A percentile compares a stretch with the other conserved stretches of the same genome.
Evolutionary conservation across 805 yeast species (phyloP).

Genomic region (Metschnikowia drakensbergensis): DNA sequence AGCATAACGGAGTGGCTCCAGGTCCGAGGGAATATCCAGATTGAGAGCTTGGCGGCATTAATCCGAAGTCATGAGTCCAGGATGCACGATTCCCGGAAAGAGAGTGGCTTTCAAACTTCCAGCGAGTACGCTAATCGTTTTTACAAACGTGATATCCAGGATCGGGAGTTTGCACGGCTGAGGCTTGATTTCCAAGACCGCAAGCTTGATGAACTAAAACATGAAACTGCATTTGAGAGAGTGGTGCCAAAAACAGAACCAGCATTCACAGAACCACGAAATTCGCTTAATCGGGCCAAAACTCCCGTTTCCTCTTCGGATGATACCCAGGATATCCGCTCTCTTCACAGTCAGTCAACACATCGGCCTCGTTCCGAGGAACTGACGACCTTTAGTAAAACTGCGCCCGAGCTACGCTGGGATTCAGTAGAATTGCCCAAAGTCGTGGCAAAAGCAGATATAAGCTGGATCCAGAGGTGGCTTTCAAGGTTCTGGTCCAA

Average conservation of each 20-base stretch:
- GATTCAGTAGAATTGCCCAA: neutral
- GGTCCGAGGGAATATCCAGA: neutral
- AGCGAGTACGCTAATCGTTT: neutral
- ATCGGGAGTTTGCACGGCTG: neutral
- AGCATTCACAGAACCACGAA: neutral
- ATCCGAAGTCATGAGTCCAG: neutral
- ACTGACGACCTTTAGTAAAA: neutral
- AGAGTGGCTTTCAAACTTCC: too few species aligned
- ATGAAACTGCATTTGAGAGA: neutral
- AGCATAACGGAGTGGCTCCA: slow-evolving; percentile 10
- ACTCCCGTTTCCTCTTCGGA: neutral
- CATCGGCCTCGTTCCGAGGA: neutral
- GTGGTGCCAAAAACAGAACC: neutral
- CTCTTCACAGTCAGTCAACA: neutral
- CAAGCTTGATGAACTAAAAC: neutral
- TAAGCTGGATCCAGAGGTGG: neutral
- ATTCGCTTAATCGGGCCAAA: neutral
- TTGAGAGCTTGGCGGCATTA: neutral
- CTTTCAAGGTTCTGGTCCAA: neutral
- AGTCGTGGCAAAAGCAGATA: neutral
- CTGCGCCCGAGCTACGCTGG: neutral
- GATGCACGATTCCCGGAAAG: neutral
- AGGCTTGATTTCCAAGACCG: neutral
- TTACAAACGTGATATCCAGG: neutral
- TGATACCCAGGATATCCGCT: neutral